Conservation (phyloP, 805 yeast species). For the Lipomyces japonicus region DNA sequence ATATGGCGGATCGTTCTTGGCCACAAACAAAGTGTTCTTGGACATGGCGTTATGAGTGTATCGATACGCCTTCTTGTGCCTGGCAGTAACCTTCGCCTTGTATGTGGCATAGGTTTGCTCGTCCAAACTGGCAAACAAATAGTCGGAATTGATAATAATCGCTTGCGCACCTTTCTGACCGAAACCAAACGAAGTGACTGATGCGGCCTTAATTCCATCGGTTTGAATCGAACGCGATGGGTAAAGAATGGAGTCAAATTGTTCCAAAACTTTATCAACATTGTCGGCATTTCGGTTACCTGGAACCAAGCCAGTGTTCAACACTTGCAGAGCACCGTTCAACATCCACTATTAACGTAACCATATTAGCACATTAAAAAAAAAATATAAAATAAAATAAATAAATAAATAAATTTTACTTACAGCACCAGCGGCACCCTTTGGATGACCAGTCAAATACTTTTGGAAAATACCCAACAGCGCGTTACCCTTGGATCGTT, state of each 20-base stretch:
- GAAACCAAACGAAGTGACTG: constrained; percentile 96
- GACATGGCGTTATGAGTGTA: constrained; percentile 95
- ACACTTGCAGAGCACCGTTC: constrained; percentile 93
- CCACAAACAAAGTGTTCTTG: constrained; percentile 83
- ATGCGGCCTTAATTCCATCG: constrained; percentile 95
- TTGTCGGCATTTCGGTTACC: constrained; percentile 99
- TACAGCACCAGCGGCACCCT: constrained; percentile 99
- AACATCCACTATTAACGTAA: constrained; percentile 68
- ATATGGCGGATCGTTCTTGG: constrained; percentile 93
- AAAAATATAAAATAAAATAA: not conserved
- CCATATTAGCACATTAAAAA: constrained; percentile 1
- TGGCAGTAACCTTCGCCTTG: constrained; percentile 61
- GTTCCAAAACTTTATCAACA: constrained; percentile 76
- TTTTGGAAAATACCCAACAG: constrained; percentile 98
- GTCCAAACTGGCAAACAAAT: constrained; percentile 79
- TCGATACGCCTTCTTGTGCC: constrained; percentile 88
- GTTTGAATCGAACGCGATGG: constrained; percentile 93
- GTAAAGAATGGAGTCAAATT: constrained; percentile 83
- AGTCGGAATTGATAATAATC: constrained; percentile 85
- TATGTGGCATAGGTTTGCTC: constrained; percentile 68
- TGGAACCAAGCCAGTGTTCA: constrained; percentile 90
- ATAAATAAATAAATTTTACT: not conserved
- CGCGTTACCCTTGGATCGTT: constrained; percentile 97
- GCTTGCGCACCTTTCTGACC: constrained; percentile 99
- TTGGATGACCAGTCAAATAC: constrained; percentile 98